Base-by-base conservation (phyloP, 306 rosid genomes). In the Parietaria judaica region DNA sequence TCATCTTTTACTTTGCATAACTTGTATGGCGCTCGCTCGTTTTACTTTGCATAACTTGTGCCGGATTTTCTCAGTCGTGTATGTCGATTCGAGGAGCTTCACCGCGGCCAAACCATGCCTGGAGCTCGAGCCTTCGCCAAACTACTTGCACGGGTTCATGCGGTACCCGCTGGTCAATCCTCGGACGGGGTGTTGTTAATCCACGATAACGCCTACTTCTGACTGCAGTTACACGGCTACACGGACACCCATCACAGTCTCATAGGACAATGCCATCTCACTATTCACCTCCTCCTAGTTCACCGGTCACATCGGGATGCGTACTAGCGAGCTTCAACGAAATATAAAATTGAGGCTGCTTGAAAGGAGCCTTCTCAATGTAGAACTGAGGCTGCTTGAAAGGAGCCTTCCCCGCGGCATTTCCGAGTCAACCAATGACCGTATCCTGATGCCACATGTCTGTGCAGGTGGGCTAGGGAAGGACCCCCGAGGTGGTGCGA, bases 401-500 rank as follows among this genome's bases (percentile, higher is more conserved):
- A 23, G 31, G 31, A 23, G 31, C 31, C 31, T 23, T 23, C 2
- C 31, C 31, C 6, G 11, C 8, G 31, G 2, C 31, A 23, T 23
- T 23, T 23, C 31, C 31, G 31, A 23, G 31, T 23, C 2, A 23
- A 23, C 31, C 31, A 23, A 23, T 23, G 31, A 23, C 2, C 31
- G 2, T 1, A 23, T 23, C 31, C 31, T 23, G 1, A 23, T 23
- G 31, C 31, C 31, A 23, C 31, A 23, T 23, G 31, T 23, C 31
- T 23, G 31, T 23, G 31, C 31, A 23, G 31, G 31, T 23, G 31
- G 31, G 31, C 31, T 92, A 14, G 95, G 88, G 16, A 88, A 83
- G 60, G 89, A 88, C 58, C 57, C 57, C 34, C 11, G 83, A 84
- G 39, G 74, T 92, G 0, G 95, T 94, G 0, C 84, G 65, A 2